Conservation (phyloP, 2,329 filamentous ascomycete species). For the Knufia petricola region DNA sequence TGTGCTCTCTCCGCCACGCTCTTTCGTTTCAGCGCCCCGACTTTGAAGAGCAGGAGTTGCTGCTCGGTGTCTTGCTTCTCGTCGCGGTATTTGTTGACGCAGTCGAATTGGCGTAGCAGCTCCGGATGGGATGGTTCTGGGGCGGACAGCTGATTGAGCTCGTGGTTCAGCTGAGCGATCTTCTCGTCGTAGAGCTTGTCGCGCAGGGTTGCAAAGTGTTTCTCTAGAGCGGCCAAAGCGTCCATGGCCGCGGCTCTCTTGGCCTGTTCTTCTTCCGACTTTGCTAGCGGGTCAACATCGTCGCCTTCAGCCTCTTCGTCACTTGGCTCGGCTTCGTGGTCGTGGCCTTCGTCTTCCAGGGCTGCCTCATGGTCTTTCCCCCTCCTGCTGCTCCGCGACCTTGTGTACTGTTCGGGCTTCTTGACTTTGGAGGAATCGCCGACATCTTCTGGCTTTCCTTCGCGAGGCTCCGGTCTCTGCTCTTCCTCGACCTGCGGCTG, state of each 20-base stretch:
- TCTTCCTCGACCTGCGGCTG: constrained; percentile 36
- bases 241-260: constrained; percentile 73
- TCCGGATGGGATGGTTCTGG: constrained; percentile 69
- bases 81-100: constrained; percentile 70
- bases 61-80: constrained; percentile 70
- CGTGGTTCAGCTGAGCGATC: constrained; percentile 65
- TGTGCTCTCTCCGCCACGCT: constrained; percentile 76
- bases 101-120: constrained; percentile 80
- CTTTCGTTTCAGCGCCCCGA: constrained; percentile 61
- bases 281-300: constrained; percentile 36
- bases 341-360: constrained; percentile 36
- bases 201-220: constrained; percentile 76
- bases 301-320: constrained; percentile 37
- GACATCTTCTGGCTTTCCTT: constrained; percentile 40
- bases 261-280: constrained; percentile 50
- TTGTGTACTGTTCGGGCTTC: constrained; percentile 37
- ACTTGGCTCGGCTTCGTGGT: constrained; percentile 41
- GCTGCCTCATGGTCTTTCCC: constrained; percentile 30
- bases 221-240: constrained; percentile 69
- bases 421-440: constrained; percentile 44
- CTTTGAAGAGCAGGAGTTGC: constrained; percentile 62
- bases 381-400: constrained; percentile 33
- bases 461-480: constrained; percentile 37
- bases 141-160: constrained; percentile 51
- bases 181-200: constrained; percentile 78